A percentile compares a stretch with the other conserved stretches of the same genome.
These are phyloP conservation scores for Cladophialophora yegresii DNA, from an alignment of 2,329 filamentous ascomycete genomes.

Conservation along the genomic window DNA sequence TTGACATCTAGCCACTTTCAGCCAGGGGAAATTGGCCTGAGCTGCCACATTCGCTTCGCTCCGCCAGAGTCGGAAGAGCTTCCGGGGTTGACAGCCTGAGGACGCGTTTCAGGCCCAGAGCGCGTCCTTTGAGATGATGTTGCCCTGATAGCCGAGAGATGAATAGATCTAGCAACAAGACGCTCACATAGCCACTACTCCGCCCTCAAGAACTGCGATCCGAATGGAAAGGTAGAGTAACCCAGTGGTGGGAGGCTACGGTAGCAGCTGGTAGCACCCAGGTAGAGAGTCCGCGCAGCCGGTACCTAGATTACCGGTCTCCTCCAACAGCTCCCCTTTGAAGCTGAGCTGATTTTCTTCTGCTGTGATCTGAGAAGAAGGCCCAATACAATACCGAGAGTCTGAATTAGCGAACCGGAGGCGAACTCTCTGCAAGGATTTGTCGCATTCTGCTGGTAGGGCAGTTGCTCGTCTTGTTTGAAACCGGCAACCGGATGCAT, in stretches of 20 bases:
- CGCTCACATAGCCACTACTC: not conserved
- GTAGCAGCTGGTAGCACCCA: no score
- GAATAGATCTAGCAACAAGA: not conserved
- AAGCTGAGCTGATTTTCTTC: not conserved
- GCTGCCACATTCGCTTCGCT: slow-evolving; percentile 6
- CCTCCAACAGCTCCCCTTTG: not conserved
- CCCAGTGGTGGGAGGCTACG: not conserved
- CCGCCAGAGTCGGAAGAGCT: not conserved
- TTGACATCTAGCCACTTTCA: slow-evolving; percentile 10
- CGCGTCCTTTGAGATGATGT: not conserved
- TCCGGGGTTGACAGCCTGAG: slow-evolving; percentile 1
- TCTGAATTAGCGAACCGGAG: not conserved
- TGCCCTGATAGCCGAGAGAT: not conserved
- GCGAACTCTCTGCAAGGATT: not conserved
- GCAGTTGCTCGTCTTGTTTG: not conserved
- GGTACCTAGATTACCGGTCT: not conserved
- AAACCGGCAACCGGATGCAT: not conserved
- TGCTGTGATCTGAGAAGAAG: not conserved
- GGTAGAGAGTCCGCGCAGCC: not conserved
- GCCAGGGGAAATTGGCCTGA: slow-evolving; percentile 17
- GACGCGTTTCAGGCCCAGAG: slow-evolving; percentile 7
- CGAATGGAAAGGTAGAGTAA: not conserved
- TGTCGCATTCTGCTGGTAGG: not conserved
- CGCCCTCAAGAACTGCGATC: not conserved
- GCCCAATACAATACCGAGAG: not conserved